Conservation (phyloP, 352 stramenopile genomes). For the Pythium grandisporangium region DNA sequence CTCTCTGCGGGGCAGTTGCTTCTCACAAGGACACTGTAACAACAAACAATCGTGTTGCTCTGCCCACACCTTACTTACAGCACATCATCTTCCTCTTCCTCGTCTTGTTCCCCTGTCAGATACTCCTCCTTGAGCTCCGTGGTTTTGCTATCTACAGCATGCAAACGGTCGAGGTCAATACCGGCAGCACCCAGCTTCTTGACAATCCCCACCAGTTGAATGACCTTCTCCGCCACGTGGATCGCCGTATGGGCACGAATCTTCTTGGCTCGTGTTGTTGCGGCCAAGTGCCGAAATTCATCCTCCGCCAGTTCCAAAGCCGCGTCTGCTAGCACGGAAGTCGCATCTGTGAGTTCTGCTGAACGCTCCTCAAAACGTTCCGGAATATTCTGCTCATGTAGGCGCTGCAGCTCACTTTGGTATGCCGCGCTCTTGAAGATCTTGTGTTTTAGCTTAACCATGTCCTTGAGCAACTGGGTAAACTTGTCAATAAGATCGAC, state of each 20-base stretch:
- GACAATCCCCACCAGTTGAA: slow-evolving; percentile 74
- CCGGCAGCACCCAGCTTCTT: slow-evolving; percentile 70
- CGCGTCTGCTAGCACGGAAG: slow-evolving; percentile 42
- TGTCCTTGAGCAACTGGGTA: slow-evolving; percentile 77
- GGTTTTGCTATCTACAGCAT: slow-evolving; percentile 26
- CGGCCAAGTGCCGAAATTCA: slow-evolving; percentile 59
- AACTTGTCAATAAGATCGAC: slow-evolving; percentile 81
- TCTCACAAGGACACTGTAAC: neutral
- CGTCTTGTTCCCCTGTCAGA: slow-evolving; percentile 47
- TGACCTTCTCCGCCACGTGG: slow-evolving; percentile 63
- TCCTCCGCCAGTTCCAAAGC: slow-evolving; percentile 74
- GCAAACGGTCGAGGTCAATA: slow-evolving; percentile 38
- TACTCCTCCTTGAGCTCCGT: slow-evolving; percentile 49
- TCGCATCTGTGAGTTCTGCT: slow-evolving; percentile 49
- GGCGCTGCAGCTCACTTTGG: slow-evolving; percentile 31
- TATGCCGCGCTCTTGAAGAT: slow-evolving; percentile 78
- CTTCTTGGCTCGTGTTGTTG: slow-evolving; percentile 66
- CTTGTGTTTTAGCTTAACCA: slow-evolving; percentile 85
- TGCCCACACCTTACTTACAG: slow-evolving; percentile 29
- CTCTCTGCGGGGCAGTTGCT: no score
- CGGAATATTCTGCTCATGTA: slow-evolving; percentile 49
- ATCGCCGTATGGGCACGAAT: slow-evolving; percentile 60
- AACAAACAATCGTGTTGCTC: neutral
- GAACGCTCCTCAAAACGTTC: slow-evolving; percentile 71
- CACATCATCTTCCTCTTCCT: slow-evolving; percentile 84